Conservation (phyloP, 208 protist species). For the Trypanosoma melophagium region DNA sequence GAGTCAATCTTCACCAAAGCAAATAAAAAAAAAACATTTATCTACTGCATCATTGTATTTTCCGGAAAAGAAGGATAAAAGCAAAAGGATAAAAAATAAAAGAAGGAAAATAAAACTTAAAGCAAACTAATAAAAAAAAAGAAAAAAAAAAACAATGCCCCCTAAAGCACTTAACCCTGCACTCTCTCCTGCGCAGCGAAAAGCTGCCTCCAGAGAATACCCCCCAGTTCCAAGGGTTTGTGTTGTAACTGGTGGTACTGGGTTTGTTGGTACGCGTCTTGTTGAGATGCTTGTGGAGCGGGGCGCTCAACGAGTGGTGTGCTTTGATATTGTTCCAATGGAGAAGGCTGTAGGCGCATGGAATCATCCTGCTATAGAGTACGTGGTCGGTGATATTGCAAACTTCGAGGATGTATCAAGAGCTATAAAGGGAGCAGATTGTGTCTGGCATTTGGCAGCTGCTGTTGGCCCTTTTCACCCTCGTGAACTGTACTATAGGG, state of each 20-base stretch:
- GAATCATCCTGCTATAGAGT: constrained; percentile 87
- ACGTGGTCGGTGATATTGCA: constrained; percentile 89
- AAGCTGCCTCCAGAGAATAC: constrained; percentile 52
- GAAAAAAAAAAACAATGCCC: constrained; percentile 28
- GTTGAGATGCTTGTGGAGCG: constrained; percentile 96
- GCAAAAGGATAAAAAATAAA: too few species aligned
- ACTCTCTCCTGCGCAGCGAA: constrained; percentile 64
- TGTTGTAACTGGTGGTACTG: constrained; percentile 93
- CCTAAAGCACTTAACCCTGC: constrained; percentile 48
- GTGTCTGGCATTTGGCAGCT: constrained; percentile 94
- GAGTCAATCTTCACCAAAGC: background rate
- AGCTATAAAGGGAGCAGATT: constrained; percentile 88
- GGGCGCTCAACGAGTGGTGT: constrained; percentile 87
- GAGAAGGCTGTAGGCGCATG: constrained; percentile 71
- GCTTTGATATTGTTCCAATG: constrained; percentile 90
- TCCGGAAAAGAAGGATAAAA: background rate
- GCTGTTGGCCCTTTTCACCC: constrained; percentile 95
- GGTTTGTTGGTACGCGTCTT: constrained; percentile 94
- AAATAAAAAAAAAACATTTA: background rate
- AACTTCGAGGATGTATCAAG: constrained; percentile 71
- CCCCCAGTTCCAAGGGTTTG: constrained; percentile 82
- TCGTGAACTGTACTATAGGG: constrained; percentile 76
- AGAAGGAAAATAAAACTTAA: background rate
- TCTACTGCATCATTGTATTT: background rate
- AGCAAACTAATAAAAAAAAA: background rate